These are phyloP conservation scores for Leccinum variicolor DNA, from an alignment of 768 basidiomycete genomes.

Conservation along the genomic window DNA sequence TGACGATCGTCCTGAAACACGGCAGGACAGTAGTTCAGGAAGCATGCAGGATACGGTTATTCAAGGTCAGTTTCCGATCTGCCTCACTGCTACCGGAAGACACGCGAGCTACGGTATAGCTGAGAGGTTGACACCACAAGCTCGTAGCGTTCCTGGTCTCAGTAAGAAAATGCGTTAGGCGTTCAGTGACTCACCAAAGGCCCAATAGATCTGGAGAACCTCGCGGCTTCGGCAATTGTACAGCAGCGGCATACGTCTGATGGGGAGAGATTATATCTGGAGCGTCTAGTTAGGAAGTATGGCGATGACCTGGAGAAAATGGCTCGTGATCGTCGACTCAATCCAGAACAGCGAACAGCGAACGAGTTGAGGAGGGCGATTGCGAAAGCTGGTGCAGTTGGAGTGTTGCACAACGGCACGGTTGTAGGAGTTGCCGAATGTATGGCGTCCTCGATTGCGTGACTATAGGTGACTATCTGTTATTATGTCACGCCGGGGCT, in stretches of 20 bases:
- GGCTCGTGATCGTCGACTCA: constrained; percentile 76
- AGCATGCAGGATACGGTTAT: constrained; percentile 2
- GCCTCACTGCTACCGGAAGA: neutral
- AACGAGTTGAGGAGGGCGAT: constrained; percentile 72
- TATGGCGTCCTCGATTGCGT: constrained; percentile 15
- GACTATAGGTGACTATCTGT: constrained; percentile 25
- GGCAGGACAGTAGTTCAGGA: neutral
- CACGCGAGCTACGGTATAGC: neutral
- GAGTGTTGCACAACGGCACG: constrained; percentile 28
- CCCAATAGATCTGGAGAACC: constrained; percentile 57
- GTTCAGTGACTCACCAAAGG: constrained; percentile 11
- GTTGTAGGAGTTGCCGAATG: constrained; percentile 1
- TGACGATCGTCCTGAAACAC: neutral
- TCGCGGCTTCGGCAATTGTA: constrained; percentile 46
- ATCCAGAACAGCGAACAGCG: constrained; percentile 79
- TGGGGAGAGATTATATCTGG: constrained; percentile 67
- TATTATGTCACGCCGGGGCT: constrained; percentile 25
- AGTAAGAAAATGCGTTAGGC: neutral
- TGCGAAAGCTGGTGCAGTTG: constrained; percentile 49
- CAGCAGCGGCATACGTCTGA: constrained; percentile 61
- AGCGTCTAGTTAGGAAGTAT: constrained; percentile 63
- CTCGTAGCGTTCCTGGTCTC: constrained; percentile 2
- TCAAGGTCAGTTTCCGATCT: constrained; percentile 34
- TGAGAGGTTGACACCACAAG: constrained; percentile 1
- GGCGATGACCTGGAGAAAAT: constrained; percentile 71